Evolutionary conservation across 2,329 filamentous ascomycete species (phyloP), one percentile per base, ranked within the genome.

Genomic region (Cladosporium austrohemisphaericum): DNA sequence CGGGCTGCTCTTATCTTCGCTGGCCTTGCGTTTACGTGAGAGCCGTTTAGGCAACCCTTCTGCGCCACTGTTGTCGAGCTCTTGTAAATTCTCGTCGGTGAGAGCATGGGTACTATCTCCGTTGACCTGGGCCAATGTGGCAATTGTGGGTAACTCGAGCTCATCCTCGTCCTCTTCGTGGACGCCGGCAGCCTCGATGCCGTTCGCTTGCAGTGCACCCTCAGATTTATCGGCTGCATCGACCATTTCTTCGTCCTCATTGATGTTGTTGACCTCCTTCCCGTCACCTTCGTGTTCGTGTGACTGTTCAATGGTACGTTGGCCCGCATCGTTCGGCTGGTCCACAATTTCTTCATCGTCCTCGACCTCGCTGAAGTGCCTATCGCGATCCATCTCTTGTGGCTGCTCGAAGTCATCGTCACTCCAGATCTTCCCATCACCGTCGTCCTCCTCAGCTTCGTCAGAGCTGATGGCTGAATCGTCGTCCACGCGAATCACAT

Each of bases 331-430:
- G 3, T 35, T 35, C 5, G 5, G 18, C 16, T 19, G 20, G 13
- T 16, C 13, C 4, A 25, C 20, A 18, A 23, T 10, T 22, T 19
- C 32, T 28, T 22, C 44, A 13, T 47, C 44, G 4, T 38, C 44
- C 9, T 47, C 44, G 6, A 38, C 33, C 18, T 47, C 44, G 14
- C 33, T 38, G 33, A 47, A 37, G 18, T 38, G 44, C 6, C 44
- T 37, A 18, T 47, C 44, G 7, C 22, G 23, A 29, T 38, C 44
- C 1, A 47, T 14, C 16, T 31, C 33, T 20, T 35, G 22, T 18
- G 44, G 44, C 25, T 47, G 44, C 38, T 38, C 44, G 26, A 38
- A 29, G 9, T 47, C 44, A 22, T 14, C 18, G 13, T 47, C 44
- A 23, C 44, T 47, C 44, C 44, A 47, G 18, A 47, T 29, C 11